Evolutionary conservation across 805 yeast species (phyloP), one percentile per base, ranked within the genome.

Genomic region (Priceomyces medius): DNA sequence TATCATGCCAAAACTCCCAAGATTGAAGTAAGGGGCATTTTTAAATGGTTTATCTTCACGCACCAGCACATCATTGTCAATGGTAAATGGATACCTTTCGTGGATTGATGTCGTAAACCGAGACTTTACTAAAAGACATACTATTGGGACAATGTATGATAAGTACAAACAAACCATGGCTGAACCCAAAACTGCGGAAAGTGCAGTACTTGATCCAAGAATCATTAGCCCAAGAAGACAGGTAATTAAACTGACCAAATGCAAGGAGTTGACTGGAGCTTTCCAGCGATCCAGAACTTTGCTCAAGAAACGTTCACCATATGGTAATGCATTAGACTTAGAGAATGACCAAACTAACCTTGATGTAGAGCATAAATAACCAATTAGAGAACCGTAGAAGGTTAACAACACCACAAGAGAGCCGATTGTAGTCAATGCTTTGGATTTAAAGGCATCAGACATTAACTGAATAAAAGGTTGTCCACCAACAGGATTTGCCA

Each of bases 291-390:
- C 28, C 14, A 56, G 42, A 21, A 63, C 56, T 31, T 36, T 51
- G 13, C 63, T 49, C 40, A 64, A 58, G 37, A 41, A 44, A 9
- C 16, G 12, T 9, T 48, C 46, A 35, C 66, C 63, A 47, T 58
- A 61, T 32, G 64, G 60, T 37, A 61, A 51, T 7, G 64, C 66
- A 45, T 62, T 61, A 28, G 59, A 61, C 43, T 59, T 52, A n/a
- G 66, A 63, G 53, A 64, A 61, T 7, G 68, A 52, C 54, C 61
- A 62, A 28, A 61, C 55, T 20, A 64, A 55, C 49, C 67, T 52
- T 31, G 63, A 60, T 7, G 63, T 56, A 20, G 63, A 45, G n/a
- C 64, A 56, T 55, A 57, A 36, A 37, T 50, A 52, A 16, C 46
- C 46, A 42, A 44, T 41, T 1, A 44, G 41, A 2, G 58, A 52